These are phyloP conservation scores for Lotmaria passim DNA, from an alignment of 208 protist genomes.

Conservation along the genomic window DNA sequence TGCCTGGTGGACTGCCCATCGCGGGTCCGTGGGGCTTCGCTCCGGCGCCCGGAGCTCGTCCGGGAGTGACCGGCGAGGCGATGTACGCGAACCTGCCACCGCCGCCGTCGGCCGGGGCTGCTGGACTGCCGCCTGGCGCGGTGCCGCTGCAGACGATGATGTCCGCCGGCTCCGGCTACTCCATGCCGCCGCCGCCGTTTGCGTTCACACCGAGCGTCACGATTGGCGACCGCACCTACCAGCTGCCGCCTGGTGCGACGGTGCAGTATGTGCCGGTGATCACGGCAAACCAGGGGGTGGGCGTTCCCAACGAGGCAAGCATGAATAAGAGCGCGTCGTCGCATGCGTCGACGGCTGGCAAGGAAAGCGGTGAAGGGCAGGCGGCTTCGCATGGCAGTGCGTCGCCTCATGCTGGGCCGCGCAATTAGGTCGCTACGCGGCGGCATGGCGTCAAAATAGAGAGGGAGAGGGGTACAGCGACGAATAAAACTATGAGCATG, in stretches of 20 bases:
- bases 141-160: slow-evolving; percentile 10
- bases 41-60: not conserved
- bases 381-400: not conserved
- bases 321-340: not conserved
- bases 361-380: not conserved
- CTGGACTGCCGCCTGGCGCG: slow-evolving; percentile 9
- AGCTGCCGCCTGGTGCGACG: slow-evolving; percentile 54
- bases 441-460: too few relatives aligned
- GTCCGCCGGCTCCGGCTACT: not conserved
- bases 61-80: not conserved
- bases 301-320: slow-evolving; percentile 7
- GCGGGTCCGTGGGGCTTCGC: slow-evolving; percentile 24
- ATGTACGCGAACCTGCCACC: slow-evolving; percentile 14
- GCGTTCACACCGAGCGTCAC: slow-evolving; percentile 47
- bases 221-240: slow-evolving; percentile 59
- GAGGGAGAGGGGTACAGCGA: not conserved
- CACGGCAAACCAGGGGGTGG: slow-evolving; percentile 29
- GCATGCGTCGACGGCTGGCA: not conserved
- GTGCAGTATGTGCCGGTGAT: slow-evolving; percentile 71
- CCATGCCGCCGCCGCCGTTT: slow-evolving; percentile 41
- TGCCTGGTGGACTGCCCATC: slow-evolving; percentile 15
- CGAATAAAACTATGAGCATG: not conserved
- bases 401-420: not conserved
- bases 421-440: not conserved
- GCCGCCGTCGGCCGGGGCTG: slow-evolving; percentile 15